Evolutionary conservation across 306 rosid species (phyloP), one percentile per base, ranked within the genome.

Genomic region (Glycyrrhiza uralensis): DNA sequence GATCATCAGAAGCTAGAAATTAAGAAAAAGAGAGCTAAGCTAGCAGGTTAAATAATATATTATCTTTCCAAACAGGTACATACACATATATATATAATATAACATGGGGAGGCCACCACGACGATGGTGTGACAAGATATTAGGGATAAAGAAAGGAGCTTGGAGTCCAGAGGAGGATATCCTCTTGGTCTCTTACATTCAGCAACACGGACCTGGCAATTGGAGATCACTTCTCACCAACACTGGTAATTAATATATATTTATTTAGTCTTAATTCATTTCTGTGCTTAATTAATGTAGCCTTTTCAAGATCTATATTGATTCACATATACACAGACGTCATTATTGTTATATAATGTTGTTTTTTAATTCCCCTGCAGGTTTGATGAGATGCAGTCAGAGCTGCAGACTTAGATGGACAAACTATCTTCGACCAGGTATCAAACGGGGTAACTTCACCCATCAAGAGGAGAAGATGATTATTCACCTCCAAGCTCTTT

Each of bases 91-190:
- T n/a, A n/a, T n/a, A n/a, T n/a, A n/a, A n/a, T n/a, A n/a, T n/a
- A n/a, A n/a, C n/a, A 93, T 93, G 98, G 98, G 97, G 61, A 90
- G 97, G 18, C 87, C 94, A 50, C 98, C 98, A 30, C n/a, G n/a
- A n/a, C n/a, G n/a, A n/a, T 90, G 94, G 79, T 89, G 91, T 80
- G 96, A 91, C 38, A 91, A 91, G 80, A 52, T 75, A n/a, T n/a
- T n/a, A 58, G 94, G 88, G 1, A 69, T 89, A n/a, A 93, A 93
- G 83, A 93, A 93, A 74, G 98, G 98, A 5, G 96, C 98, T n/a
- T 93, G 98, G 98, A 93, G 94, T 47, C 98, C 98, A 0, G 98
- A 93, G 19, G 98, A 93, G 57, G 98, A 93, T 71, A 93, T 93
- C 84, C 69, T 87, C 35, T 79, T 93, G 82, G 98, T 93, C 36